These are phyloP conservation scores for Cephalotrichum gorgonifer DNA, from an alignment of 2,329 filamentous ascomycete species.

Conservation along the genomic window DNA sequence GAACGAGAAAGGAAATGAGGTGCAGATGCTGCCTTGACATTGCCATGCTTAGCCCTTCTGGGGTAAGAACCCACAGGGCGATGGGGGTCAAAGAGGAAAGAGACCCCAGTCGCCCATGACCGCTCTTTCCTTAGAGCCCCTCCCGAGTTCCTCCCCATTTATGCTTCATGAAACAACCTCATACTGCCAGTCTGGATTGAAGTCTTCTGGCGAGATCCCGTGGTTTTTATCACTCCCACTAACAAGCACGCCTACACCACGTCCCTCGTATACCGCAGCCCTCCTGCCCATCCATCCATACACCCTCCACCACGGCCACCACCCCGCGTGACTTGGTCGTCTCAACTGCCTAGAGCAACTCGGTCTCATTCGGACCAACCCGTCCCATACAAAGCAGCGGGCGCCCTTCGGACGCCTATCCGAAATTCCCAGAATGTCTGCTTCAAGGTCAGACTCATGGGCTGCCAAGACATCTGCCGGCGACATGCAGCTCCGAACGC, in stretches of 20 bases:
- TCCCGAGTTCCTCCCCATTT: no score
- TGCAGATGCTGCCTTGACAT: no score
- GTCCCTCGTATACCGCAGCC: background rate
- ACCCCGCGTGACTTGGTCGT: background rate
- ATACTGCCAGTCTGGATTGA: background rate
- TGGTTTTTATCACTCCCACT: background rate
- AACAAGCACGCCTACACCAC: background rate
- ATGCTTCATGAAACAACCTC: background rate
- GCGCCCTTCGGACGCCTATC: background rate
- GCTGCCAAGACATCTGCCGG: conserved; percentile 12
- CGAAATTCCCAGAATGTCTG: background rate
- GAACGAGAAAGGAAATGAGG: no score
- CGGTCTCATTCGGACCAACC: background rate
- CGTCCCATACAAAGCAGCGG: background rate
- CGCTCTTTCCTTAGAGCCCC: no score
- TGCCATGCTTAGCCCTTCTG: no score
- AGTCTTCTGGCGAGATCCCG: background rate
- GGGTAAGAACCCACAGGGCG: no score
- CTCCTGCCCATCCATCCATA: background rate
- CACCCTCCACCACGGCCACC: background rate
- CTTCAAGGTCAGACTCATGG: conserved; percentile 3
- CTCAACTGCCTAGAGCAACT: background rate
- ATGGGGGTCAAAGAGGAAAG: no score
- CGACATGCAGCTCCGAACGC: conserved; percentile 40
- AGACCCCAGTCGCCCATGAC: no score